A percentile compares a stretch with the other conserved stretches of the same genome.
phyloP scores from a whole-genome alignment of 768 basidiomycete genomes.

The Trametes elegans region DNA sequence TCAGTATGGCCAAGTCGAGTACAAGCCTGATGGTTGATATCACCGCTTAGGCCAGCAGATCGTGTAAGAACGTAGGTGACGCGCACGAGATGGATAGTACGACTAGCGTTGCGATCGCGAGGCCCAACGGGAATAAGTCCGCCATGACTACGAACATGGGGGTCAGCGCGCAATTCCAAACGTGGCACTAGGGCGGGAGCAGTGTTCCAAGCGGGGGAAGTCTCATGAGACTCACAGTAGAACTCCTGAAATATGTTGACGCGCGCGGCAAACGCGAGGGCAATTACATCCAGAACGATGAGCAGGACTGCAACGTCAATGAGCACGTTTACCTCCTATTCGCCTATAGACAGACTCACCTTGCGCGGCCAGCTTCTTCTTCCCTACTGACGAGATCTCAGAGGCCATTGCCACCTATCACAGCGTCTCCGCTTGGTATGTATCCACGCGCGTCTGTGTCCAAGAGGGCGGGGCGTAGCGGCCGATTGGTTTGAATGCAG shows the following conservation, averaged over 20 bases:
- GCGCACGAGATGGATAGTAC: conserved; percentile 44
- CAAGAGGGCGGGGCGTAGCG: not conserved
- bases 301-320: conserved; percentile 35
- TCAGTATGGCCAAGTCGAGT: conserved; percentile 41
- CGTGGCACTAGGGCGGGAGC: not conserved
- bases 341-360: conserved; percentile 19
- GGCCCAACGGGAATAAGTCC: conserved; percentile 58
- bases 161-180: not conserved
- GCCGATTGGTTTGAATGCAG: not conserved
- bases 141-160: conserved; percentile 42
- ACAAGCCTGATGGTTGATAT: conserved; percentile 34
- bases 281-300: conserved; percentile 46
- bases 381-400: conserved; percentile 24
- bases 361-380: conserved; percentile 31
- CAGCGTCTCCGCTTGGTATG: not conserved
- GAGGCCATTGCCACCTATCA: conserved; percentile 10
- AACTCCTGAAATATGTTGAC: conserved; percentile 60
- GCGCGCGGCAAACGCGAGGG: conserved; percentile 49
- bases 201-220: too few species aligned
- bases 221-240: conserved; percentile 46
- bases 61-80: not conserved
- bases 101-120: conserved; percentile 51
- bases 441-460: not conserved
- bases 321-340: not conserved
- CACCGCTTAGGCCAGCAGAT: not conserved